Base-by-base conservation (phyloP, 1,284 basidiomycete genomes). In the Ceratorhiza oryzae-sativae region DNA sequence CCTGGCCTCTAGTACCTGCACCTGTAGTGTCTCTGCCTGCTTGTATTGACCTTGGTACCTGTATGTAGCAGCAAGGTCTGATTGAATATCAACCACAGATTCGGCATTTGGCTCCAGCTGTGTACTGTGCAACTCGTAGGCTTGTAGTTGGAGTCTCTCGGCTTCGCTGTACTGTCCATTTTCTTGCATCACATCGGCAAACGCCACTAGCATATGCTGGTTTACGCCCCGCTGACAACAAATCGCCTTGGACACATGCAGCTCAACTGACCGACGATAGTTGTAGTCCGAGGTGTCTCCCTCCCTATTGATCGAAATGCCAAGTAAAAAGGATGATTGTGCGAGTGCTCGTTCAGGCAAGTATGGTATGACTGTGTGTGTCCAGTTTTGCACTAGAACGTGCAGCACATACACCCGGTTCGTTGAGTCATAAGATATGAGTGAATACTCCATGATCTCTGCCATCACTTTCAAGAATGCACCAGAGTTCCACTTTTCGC, bases 1-100 rank as follows among this genome's bases (percentile, higher is more conserved):
- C 27, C 34, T 45, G 13, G 18, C 25, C 15, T 48, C n/a, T n/a
- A 71, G 34, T 18, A 71, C 68, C 18, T 71, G 53, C 27, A 45
- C 36, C 42, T 61, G 36, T n/a, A 71, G 51, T 23, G 56, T 45
- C 42, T 46, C 39, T 25, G 68, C 68, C 41, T 71, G 51, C 45
- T 60, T 23, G 36, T 39, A 45, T 42, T 25, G 36, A n/a, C 41
- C 58, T 32, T 36, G 68, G 20, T 45, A 4, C 9, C 18, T 45
- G 41, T 42, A 59, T 2, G 53, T 71, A n/a, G n/a, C n/a, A n/a
- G n/a, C 4, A 4, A 5, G 4, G 56, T 58, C 3, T 61, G 39
- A 34, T 71, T 45, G 32, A 13, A 3, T 51, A 6, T 39, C 36
- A 39, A 13, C 36, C 36, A 39, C 36, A 39, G 36, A 6, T 39